These are phyloP conservation scores for Yamadazyma dendronema DNA, from an alignment of 1,139 yeast species.

Conservation along the genomic window DNA sequence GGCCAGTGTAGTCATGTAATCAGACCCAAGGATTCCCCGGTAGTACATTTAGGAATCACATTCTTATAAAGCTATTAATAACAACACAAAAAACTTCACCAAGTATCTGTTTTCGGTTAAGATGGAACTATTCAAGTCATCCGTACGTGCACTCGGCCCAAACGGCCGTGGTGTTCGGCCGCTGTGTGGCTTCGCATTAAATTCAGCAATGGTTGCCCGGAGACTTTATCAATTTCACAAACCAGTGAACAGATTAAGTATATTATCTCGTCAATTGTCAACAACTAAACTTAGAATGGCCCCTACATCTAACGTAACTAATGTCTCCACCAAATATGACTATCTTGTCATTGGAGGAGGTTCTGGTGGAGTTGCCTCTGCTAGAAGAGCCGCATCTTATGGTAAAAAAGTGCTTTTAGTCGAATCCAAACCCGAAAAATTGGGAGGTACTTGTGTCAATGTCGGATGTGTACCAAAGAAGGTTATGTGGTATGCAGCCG, in stretches of 20 bases:
- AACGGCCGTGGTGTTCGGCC: too few relatives aligned
- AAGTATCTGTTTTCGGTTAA: too few relatives aligned
- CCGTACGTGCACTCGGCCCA: too few relatives aligned
- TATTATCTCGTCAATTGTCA: constrained; percentile 27
- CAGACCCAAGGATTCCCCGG: too few relatives aligned
- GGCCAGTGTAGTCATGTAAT: too few relatives aligned
- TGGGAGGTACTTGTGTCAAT: constrained; percentile 99
- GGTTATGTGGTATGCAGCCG: constrained; percentile 98
- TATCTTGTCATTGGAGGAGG: constrained; percentile 98
- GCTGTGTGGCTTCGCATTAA: too few relatives aligned
- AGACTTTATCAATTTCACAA: neutral
- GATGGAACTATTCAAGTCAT: too few relatives aligned
- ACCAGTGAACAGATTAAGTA: constrained; percentile 17
- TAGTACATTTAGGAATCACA: too few relatives aligned
- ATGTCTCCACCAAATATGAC: constrained; percentile 55
- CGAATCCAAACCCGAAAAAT: constrained; percentile 62
- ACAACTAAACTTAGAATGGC: constrained; percentile 39
- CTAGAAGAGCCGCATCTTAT: constrained; percentile 91
- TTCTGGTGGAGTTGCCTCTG: constrained; percentile 98
- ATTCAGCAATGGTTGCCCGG: neutral
- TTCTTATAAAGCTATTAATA: too few relatives aligned
- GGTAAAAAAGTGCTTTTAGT: constrained; percentile 86
- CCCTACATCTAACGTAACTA: constrained; percentile 31
- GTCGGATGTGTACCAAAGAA: constrained; percentile 99
- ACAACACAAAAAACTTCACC: too few relatives aligned